Conservation (phyloP, 345 rosid species). For the Erucastrum elatum region DNA sequence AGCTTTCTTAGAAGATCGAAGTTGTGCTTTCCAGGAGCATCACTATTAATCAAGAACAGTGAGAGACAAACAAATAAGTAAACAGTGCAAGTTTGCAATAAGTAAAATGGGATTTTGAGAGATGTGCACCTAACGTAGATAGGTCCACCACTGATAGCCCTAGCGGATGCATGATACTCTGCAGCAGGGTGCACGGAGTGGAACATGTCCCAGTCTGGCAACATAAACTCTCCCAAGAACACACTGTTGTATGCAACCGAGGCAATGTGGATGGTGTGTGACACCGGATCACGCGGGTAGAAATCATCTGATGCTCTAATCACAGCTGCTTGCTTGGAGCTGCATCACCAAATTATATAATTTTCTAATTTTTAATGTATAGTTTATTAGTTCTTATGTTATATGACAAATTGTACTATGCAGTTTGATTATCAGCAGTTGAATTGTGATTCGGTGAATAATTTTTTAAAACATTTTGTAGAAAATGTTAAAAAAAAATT, state of each 20-base stretch:
- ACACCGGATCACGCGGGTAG: constrained; percentile 84
- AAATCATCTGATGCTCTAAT: constrained; percentile 96
- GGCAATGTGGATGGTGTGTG: constrained; percentile 91
- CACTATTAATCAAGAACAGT: constrained; percentile 52
- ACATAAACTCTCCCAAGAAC: constrained; percentile 89
- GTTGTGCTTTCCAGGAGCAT: constrained; percentile 90
- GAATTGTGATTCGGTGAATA: neutral
- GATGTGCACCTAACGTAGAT: constrained; percentile 71
- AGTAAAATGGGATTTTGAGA: neutral
- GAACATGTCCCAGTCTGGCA: constrained; percentile 98
- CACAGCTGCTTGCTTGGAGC: constrained; percentile 93
- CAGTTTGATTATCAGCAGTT: neutral
- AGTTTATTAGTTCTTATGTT: neutral
- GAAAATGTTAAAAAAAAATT: neutral
- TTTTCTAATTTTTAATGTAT: neutral
- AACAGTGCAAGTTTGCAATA: constrained; percentile 12
- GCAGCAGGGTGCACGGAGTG: constrained; percentile 91
- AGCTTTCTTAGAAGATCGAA: constrained; percentile 74
- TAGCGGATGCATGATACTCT: constrained; percentile 90
- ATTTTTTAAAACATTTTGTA: neutral
- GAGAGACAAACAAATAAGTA: neutral
- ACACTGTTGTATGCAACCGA: constrained; percentile 86
- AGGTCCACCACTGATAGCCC: constrained; percentile 94
- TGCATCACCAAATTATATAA: constrained; percentile 28
- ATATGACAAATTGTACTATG: neutral